Base-by-base conservation (phyloP, 2,329 filamentous ascomycete species). In the Botrytis sinoallii region DNA sequence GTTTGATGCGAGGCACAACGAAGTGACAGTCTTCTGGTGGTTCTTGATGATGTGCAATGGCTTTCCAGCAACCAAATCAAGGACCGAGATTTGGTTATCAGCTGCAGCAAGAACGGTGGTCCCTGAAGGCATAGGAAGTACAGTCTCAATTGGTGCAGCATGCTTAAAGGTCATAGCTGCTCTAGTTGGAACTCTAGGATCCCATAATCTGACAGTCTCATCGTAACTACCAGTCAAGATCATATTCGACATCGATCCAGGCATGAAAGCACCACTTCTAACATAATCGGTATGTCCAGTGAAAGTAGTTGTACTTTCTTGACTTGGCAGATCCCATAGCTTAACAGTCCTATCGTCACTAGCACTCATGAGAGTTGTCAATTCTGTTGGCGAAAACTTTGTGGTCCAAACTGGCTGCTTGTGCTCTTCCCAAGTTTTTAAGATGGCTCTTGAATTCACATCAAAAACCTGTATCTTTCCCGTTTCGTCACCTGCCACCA, bases 21-120 rank as follows among this genome's bases (percentile, higher is more conserved):
- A 91, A 0, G 96, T 98, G 75, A 99, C 95, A 0, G 96, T 97
- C 89, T 98, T 99, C 81, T 99, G 96, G 83, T 99, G 96, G 82
- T 97, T 98, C 78, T 91, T 91, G 76, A 99, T 91, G 80, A 97
- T 86, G 78, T 94, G 92, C 74, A 97, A 85, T 7, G 95, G 94
- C 80, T 93, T 94, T 40, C 93, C 96, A 68, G 95, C 95, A 25
- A 98, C 92, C 63, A 99, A 88, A 82, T 99, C 96, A 75, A 99
- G 87, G 18, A 99, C 94, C 9, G 93, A 94, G 79, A 99, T 93
- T 75, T 93, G 89, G 80, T 93, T 97, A 74, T 93, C 95, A 29
- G 94, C 90, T 3, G 95, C 90, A 20, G 94, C 94, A 48, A 98
- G 87, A 38, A 99, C 86, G 6, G 93, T 94, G 7, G 95, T 97